Evolutionary conservation across 1,139 yeast genomes (phyloP).

Genomic region (Sugiyamaella neomexicana): DNA sequence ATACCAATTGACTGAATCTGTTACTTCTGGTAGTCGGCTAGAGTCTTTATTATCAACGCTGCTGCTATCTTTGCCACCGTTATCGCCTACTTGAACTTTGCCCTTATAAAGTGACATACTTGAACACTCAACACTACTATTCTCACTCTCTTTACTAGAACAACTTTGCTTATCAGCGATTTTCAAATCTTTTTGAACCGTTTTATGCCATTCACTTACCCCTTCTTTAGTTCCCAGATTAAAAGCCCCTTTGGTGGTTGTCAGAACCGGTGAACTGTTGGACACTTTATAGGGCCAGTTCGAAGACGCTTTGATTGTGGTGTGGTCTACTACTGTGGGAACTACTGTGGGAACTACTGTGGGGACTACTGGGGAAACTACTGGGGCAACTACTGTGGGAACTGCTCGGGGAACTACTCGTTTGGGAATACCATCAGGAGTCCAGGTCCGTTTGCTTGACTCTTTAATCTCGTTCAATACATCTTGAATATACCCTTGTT

Average conservation of each 20-base stretch:
- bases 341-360: no score
- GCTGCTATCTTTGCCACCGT: neutral
- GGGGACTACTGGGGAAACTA: no score
- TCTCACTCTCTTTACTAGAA: neutral
- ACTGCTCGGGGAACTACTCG: no score
- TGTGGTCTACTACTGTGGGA: no score
- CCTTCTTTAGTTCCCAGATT: conserved; percentile 32
- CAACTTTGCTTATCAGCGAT: neutral
- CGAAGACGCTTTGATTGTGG: neutral
- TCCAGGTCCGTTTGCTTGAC: neutral
- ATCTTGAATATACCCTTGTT: neutral
- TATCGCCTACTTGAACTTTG: neutral
- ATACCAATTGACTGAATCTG: neutral
- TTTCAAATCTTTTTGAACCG: conserved; percentile 1
- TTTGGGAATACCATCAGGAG: no score
- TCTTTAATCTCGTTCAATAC: neutral
- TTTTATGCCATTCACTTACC: conserved; percentile 1
- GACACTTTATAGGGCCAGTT: conserved; percentile 8
- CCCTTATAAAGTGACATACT: conserved; percentile 6
- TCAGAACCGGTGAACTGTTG: conserved; percentile 31
- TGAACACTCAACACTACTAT: neutral
- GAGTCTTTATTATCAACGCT: no score
- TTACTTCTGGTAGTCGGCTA: no score
- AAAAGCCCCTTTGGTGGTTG: conserved; percentile 38
- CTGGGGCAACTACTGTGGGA: no score